Evolutionary conservation across 257 asterid species (phyloP).

Genomic region (Fraxinus quadrangulata): DNA sequence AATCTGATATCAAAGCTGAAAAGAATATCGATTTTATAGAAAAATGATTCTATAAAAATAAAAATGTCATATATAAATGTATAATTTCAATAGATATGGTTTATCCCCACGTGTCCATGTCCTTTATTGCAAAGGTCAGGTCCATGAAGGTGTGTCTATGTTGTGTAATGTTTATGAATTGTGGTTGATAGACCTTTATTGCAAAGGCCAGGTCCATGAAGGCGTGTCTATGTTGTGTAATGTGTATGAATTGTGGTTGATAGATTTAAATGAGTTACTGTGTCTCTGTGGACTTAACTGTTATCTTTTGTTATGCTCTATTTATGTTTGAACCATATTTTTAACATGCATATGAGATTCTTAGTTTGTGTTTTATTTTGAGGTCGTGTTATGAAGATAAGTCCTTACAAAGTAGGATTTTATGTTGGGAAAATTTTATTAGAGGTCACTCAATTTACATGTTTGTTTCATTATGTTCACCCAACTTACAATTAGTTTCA

Average conservation of each 20-base stretch:
- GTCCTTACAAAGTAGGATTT: neutral
- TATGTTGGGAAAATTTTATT: neutral
- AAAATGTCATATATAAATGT: neutral
- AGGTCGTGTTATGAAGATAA: neutral
- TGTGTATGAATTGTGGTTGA: neutral
- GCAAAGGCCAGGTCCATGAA: neutral
- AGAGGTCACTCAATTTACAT: neutral
- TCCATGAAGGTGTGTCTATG: neutral
- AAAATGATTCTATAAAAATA: too few relatives aligned
- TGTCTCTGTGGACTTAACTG: neutral
- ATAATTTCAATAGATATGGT: neutral
- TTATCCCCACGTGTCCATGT: neutral
- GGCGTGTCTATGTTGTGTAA: neutral
- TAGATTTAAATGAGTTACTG: neutral
- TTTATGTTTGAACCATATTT: neutral
- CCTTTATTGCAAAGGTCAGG: neutral
- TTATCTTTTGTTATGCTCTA: neutral
- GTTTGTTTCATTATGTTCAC: neutral
- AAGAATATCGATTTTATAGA: neutral
- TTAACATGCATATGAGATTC: neutral
- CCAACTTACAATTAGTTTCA: neutral
- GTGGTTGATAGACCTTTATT: neutral
- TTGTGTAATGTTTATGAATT: neutral
- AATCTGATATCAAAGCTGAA: neutral
- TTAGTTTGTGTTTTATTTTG: neutral